These are phyloP conservation scores for Scutellaria galericulata DNA, from an alignment of 257 asterid genomes.

Conservation along the genomic window DNA sequence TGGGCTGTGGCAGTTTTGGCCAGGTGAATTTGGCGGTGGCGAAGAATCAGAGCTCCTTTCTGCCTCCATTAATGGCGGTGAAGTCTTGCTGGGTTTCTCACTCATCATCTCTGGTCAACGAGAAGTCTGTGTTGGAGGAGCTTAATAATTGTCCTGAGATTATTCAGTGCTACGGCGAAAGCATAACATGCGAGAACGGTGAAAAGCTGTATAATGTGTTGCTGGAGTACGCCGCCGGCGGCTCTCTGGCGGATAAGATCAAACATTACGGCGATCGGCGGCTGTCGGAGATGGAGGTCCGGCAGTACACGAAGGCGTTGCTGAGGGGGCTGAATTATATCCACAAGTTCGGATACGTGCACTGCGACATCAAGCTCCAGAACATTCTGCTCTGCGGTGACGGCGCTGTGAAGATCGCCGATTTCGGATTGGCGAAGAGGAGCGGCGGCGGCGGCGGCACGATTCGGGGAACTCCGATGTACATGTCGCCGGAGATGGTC, in stretches of 20 bases:
- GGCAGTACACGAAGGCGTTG: conserved; percentile 51
- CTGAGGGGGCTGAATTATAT: conserved; percentile 63
- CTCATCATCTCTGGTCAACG: conserved; percentile 58
- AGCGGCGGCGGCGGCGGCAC: neutral
- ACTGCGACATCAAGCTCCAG: conserved; percentile 87
- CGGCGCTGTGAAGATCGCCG: conserved; percentile 65
- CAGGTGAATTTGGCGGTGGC: conserved; percentile 65
- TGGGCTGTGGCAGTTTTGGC: conserved; percentile 89
- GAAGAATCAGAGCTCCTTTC: conserved; percentile 26
- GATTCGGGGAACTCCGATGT: conserved; percentile 83
- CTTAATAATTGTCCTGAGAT: conserved; percentile 64
- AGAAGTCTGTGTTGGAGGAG: conserved; percentile 61
- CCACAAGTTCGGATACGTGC: conserved; percentile 73
- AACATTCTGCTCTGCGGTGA: conserved; percentile 59
- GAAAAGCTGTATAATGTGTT: conserved; percentile 74
- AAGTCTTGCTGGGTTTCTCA: conserved; percentile 59
- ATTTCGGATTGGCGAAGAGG: conserved; percentile 82
- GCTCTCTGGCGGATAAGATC: conserved; percentile 60
- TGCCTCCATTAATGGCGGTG: conserved; percentile 67
- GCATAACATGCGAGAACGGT: conserved; percentile 62
- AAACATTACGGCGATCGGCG: conserved; percentile 39
- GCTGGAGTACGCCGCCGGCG: conserved; percentile 81
- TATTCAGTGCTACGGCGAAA: conserved; percentile 72
- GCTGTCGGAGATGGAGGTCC: conserved; percentile 52
- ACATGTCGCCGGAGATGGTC: conserved; percentile 94